Evolutionary conservation across 2,329 filamentous ascomycete species (phyloP).

Genomic region (Xylaria sp.): DNA sequence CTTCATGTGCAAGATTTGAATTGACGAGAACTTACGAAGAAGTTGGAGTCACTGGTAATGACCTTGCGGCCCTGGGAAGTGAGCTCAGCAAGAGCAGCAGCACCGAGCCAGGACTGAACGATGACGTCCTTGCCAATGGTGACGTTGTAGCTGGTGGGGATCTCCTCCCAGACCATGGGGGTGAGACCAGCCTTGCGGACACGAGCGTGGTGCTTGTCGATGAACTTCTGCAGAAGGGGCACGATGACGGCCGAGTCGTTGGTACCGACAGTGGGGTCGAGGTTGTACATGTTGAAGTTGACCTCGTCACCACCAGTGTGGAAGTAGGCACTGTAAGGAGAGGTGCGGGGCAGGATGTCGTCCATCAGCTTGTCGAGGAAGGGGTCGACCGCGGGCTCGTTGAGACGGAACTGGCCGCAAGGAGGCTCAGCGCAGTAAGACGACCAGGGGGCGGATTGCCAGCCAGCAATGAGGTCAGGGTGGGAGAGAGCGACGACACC

Average conservation of each 20-base stretch:
- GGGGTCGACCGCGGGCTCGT: slow-evolving; percentile 60
- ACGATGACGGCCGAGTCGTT: slow-evolving; percentile 60
- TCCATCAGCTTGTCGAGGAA: slow-evolving; percentile 68
- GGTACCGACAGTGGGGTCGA: slow-evolving; percentile 67
- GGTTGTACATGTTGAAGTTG: slow-evolving; percentile 66
- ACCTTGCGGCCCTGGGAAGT: slow-evolving; percentile 62
- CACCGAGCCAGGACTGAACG: slow-evolving; percentile 73
- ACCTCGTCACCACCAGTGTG: slow-evolving; percentile 87
- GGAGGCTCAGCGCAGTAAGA: slow-evolving; percentile 59
- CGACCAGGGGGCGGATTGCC: slow-evolving; percentile 51
- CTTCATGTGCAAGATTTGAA: neutral
- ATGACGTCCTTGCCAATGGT: slow-evolving; percentile 65
- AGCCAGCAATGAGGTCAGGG: slow-evolving; percentile 67
- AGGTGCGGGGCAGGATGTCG: slow-evolving; percentile 70
- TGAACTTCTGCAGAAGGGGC: slow-evolving; percentile 72
- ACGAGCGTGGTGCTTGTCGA: slow-evolving; percentile 63
- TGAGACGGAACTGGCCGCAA: slow-evolving; percentile 69
- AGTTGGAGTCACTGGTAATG: slow-evolving; percentile 70
- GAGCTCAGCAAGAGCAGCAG: slow-evolving; percentile 54
- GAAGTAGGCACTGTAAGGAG: slow-evolving; percentile 67
- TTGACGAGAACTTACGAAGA: slow-evolving; percentile 54
- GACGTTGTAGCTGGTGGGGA: slow-evolving; percentile 72
- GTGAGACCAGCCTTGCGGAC: slow-evolving; percentile 59
- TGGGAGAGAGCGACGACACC: slow-evolving; percentile 60
- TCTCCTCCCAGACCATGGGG: slow-evolving; percentile 85